These are phyloP conservation scores for Zygotorulaspora florentina DNA, from an alignment of 805 yeast species.

Conservation along the genomic window DNA sequence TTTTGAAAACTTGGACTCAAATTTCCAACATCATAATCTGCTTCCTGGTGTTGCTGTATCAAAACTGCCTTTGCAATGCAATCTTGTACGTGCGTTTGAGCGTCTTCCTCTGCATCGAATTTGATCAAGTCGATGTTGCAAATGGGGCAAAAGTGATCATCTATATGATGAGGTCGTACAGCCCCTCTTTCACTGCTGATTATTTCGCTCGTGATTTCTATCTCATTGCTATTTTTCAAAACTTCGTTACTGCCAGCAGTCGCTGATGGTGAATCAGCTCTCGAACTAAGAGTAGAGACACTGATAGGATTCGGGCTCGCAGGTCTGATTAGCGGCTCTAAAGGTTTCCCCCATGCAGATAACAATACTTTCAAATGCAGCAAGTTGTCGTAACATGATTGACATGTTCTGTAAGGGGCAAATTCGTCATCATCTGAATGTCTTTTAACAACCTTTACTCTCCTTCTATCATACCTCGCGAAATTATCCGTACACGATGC, in stretches of 20 bases:
- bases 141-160: conserved; percentile 40
- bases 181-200: conserved; percentile 9
- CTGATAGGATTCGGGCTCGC: conserved; percentile 2
- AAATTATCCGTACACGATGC: conserved; percentile 32
- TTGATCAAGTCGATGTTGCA: conserved; percentile 27
- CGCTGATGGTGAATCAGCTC: conserved; percentile 10
- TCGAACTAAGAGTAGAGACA: background rate
- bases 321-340: conserved; percentile 9
- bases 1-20: conserved; percentile 38
- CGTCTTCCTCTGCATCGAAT: conserved; percentile 26
- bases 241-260: conserved; percentile 22
- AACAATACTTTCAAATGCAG: conserved; percentile 21
- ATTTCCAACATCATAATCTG: conserved; percentile 49
- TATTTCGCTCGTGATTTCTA: conserved; percentile 11
- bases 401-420: conserved; percentile 56
- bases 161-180: conserved; percentile 11
- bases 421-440: conserved; percentile 35
- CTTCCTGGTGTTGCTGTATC: conserved; percentile 47
- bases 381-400: conserved; percentile 50
- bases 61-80: conserved; percentile 63
- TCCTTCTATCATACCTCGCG: conserved; percentile 26
- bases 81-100: conserved; percentile 63
- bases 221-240: conserved; percentile 30
- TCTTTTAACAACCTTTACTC: conserved; percentile 27
- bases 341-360: conserved; percentile 20